These are phyloP conservation scores for Emmonsia crescens DNA, from an alignment of 2,329 filamentous ascomycete species.

Conservation along the genomic window DNA sequence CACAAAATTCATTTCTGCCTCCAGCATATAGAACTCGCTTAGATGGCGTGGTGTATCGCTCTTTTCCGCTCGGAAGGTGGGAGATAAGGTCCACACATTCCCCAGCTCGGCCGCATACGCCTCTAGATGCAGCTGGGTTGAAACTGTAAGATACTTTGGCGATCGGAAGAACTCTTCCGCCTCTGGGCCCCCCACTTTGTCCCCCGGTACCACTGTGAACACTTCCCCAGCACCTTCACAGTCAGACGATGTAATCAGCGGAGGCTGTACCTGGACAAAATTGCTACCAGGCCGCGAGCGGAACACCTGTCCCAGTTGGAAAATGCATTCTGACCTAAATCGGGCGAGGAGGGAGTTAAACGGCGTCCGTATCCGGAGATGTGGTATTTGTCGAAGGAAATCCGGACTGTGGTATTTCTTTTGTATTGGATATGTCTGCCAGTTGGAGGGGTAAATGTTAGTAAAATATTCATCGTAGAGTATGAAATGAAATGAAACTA, in stretches of 20 bases:
- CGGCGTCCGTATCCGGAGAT: slow-evolving; percentile 72
- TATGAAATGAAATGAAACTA: slow-evolving; percentile 26
- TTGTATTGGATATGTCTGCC: slow-evolving; percentile 79
- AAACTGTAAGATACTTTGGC: slow-evolving; percentile 93
- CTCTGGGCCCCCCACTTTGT: slow-evolving; percentile 24
- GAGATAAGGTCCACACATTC: slow-evolving; percentile 87
- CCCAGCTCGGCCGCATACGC: slow-evolving; percentile 79
- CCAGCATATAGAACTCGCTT: slow-evolving; percentile 98
- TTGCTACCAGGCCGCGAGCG: slow-evolving; percentile 49
- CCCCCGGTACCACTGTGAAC: slow-evolving; percentile 55
- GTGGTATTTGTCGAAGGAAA: slow-evolving; percentile 77
- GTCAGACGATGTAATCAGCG: slow-evolving; percentile 90
- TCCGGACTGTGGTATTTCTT: slow-evolving; percentile 92
- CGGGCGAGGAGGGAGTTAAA: slow-evolving; percentile 71
- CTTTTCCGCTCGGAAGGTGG: slow-evolving; percentile 84
- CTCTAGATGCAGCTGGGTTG: slow-evolving; percentile 87
- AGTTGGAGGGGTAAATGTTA: slow-evolving; percentile 2
- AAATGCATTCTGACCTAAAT: slow-evolving; percentile 69
- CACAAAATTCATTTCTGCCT: slow-evolving; percentile 77
- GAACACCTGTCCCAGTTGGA: slow-evolving; percentile 66
- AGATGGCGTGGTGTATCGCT: slow-evolving; percentile 90
- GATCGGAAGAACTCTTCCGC: slow-evolving; percentile 62
- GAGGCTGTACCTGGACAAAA: slow-evolving; percentile 64
- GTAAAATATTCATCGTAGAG: not conserved
- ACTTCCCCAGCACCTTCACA: slow-evolving; percentile 95